phyloP scores from a whole-genome alignment of 257 asterid genomes.

The Scutellaria minor region DNA sequence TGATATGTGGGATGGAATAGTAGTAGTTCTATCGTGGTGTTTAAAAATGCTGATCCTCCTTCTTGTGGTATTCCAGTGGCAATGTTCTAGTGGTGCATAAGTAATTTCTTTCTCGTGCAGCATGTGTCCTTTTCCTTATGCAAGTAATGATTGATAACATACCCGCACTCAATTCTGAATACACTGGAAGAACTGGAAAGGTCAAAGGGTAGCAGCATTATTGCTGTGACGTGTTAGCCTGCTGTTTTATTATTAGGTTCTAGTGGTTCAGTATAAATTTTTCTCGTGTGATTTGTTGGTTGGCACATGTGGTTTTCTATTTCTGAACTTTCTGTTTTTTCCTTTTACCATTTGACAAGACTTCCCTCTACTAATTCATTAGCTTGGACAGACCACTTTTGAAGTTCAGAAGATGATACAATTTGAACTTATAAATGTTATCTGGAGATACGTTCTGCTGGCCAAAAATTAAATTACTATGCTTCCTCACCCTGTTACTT shows the following conservation, averaged over 20 bases:
- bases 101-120: neutral
- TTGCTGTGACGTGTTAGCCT: neutral
- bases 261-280: neutral
- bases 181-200: neutral
- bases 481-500: neutral
- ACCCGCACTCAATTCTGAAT: neutral
- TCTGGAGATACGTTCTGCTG: neutral
- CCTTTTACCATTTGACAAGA: neutral
- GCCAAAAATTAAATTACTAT: neutral
- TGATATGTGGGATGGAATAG: constrained; percentile 6
- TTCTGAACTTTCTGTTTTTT: neutral
- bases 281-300: constrained; percentile 1
- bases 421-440: constrained; percentile 5
- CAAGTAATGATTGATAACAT: neutral
- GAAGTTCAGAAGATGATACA: constrained; percentile 7
- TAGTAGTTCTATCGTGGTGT: neutral
- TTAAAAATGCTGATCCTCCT: neutral
- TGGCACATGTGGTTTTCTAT: neutral
- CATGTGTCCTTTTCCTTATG: neutral
- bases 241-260: neutral
- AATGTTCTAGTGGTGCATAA: constrained; percentile 5
- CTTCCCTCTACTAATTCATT: constrained; percentile 8
- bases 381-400: neutral
- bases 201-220: neutral
- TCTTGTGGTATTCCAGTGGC: neutral